Conservation (phyloP, 1,139 yeast genomes). For the Saccharomyces hybrid region DNA sequence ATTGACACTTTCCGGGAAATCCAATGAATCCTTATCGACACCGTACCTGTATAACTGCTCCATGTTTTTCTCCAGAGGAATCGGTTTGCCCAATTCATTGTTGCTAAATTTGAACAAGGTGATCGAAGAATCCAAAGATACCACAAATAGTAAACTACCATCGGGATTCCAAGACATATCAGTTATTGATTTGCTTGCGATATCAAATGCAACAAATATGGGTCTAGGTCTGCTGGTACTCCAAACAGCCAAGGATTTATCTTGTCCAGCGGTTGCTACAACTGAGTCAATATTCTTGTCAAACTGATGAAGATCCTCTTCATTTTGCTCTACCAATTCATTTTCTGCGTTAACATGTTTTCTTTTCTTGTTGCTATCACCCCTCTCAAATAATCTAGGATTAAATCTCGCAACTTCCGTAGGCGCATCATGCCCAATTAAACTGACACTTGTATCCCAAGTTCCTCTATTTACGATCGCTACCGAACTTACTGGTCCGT, state of each 20-base stretch:
- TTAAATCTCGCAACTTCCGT: slow-evolving; percentile 90
- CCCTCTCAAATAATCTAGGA: slow-evolving; percentile 51
- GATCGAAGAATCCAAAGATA: slow-evolving; percentile 82
- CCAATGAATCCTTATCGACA: slow-evolving; percentile 73
- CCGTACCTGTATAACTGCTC: slow-evolving; percentile 76
- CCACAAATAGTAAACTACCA: slow-evolving; percentile 62
- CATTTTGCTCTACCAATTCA: slow-evolving; percentile 2
- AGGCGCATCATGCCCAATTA: slow-evolving; percentile 95
- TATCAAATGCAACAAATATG: slow-evolving; percentile 55
- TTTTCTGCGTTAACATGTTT: slow-evolving; percentile 1
- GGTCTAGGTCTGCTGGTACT: slow-evolving; percentile 56
- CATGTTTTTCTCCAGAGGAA: slow-evolving; percentile 59
- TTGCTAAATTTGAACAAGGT: slow-evolving; percentile 60
- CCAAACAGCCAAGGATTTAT: slow-evolving; percentile 65
- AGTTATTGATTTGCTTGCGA: slow-evolving; percentile 56
- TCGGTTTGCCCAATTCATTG: slow-evolving; percentile 66
- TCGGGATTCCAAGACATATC: slow-evolving; percentile 74
- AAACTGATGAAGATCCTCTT: slow-evolving; percentile 12
- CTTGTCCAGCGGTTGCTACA: slow-evolving; percentile 76
- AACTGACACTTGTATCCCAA: slow-evolving; percentile 83
- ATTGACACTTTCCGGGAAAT: slow-evolving; percentile 78
- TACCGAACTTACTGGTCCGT: slow-evolving; percentile 90
- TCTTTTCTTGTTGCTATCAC: slow-evolving; percentile 6
- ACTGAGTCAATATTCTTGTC: slow-evolving; percentile 36
- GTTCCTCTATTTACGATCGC: slow-evolving; percentile 83